A percentile compares a stretch with the other conserved stretches of the same genome.
Evolutionary conservation across 176 grass and related monocot genomes (phyloP).

Genomic region (Lolium perenne): DNA sequence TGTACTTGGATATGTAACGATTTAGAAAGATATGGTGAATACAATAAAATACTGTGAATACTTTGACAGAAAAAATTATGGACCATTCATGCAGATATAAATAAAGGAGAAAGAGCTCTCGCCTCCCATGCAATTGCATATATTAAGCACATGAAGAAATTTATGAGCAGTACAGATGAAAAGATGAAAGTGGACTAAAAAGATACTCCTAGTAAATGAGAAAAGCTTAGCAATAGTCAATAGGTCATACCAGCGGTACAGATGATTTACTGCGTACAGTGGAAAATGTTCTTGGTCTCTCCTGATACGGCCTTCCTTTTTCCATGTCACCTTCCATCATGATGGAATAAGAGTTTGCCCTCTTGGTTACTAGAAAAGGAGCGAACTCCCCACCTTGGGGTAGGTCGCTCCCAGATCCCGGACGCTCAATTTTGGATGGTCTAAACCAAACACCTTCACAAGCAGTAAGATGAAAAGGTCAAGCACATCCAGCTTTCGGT

Average conservation of each 20-base stretch:
- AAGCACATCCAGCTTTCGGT: constrained; percentile 40
- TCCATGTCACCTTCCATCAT: constrained; percentile 93
- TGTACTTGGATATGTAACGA: not conserved
- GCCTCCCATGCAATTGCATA: constrained; percentile 33
- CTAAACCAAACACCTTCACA: constrained; percentile 43
- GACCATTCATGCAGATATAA: not conserved
- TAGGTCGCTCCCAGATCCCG: constrained; percentile 72
- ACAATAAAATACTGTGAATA: not conserved
- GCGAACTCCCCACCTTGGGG: constrained; percentile 84
- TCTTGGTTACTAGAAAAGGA: constrained; percentile 76
- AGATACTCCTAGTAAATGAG: constrained; percentile 5
- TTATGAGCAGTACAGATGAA: constrained; percentile 10
- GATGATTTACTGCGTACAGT: constrained; percentile 85
- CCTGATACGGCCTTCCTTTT: constrained; percentile 75
- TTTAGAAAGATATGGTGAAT: constrained; percentile 5
- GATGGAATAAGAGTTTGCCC: constrained; percentile 70
- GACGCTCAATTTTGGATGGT: constrained; percentile 76
- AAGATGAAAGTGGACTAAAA: constrained; percentile 14
- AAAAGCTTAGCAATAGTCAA: constrained; percentile 22
- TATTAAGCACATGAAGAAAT: not conserved
- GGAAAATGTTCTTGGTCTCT: constrained; percentile 81
- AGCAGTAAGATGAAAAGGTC: constrained; percentile 10
- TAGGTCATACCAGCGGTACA: constrained; percentile 64
- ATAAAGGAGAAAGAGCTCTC: not conserved
- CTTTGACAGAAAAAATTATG: constrained; percentile 33